phyloP scores from a whole-genome alignment of 192 early-diverging fungal genomes.

The Backusella morwellensis region DNA sequence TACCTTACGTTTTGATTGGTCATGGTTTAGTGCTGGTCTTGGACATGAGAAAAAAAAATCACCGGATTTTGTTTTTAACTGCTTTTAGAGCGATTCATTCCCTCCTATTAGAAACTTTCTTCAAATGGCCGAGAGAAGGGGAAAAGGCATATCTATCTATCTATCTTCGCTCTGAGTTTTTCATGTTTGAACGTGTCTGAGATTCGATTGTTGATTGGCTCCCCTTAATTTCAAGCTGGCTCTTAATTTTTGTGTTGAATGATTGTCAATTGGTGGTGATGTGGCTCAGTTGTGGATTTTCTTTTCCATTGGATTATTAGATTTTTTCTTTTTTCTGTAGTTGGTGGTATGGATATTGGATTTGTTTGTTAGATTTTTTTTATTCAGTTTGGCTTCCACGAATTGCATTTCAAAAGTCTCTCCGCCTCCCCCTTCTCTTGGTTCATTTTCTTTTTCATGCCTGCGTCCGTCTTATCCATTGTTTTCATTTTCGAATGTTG shows the following conservation, averaged over 20 bases:
- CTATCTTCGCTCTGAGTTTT: not conserved
- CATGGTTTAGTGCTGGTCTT: not conserved
- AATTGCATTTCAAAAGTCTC: not conserved
- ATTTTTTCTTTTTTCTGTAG: not conserved
- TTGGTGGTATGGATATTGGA: not conserved
- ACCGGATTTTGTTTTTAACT: not conserved
- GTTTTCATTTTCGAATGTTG: not conserved
- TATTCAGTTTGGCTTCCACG: not conserved
- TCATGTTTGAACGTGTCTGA: not conserved
- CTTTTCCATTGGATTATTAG: not conserved
- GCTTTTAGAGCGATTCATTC: not conserved
- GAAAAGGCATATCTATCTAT: not conserved
- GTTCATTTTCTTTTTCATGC: not conserved
- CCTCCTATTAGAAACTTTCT: not conserved
- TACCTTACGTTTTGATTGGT: not conserved
- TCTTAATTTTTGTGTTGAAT: not conserved
- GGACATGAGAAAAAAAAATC: not conserved
- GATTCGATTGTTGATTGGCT: conserved; percentile 1
- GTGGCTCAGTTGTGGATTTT: not conserved
- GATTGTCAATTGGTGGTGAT: not conserved
- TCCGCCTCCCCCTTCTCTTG: not conserved
- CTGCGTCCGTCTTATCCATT: not conserved
- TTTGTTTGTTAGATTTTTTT: not conserved
- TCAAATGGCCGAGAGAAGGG: not conserved
- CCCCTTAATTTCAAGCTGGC: not conserved